A percentile compares a stretch with the other conserved stretches of the same genome.
These are phyloP conservation scores for Cystobasidium tubakii DNA, from an alignment of 768 basidiomycete genomes.

Conservation along the genomic window DNA sequence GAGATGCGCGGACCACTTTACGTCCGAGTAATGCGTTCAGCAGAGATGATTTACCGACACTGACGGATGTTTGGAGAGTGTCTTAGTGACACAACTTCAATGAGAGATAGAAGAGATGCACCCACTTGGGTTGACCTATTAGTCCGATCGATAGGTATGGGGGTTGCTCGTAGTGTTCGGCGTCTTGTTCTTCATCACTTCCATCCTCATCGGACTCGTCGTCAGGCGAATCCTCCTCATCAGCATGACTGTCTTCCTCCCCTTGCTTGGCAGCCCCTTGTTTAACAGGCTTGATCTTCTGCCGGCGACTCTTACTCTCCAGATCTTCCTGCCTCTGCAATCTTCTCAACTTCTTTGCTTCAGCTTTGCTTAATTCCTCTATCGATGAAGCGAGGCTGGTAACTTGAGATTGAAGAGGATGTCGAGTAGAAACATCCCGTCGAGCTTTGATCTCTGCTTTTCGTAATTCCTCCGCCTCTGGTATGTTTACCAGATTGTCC, in stretches of 20 bases:
- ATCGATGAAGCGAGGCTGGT: neutral
- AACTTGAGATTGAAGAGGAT: neutral
- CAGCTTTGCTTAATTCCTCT: conserved; percentile 24
- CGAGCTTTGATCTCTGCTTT: neutral
- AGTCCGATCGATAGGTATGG: conserved; percentile 47
- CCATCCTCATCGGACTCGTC: conserved; percentile 40
- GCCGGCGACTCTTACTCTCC: conserved; percentile 47
- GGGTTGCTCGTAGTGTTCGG: neutral
- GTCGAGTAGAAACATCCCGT: neutral
- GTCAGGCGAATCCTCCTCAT: neutral
- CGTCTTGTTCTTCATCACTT: conserved; percentile 39
- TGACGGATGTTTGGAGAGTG: conserved; percentile 48
- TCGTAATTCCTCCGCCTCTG: conserved; percentile 49
- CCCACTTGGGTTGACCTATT: conserved; percentile 42
- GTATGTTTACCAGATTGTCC: conserved; percentile 46
- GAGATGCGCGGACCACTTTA: conserved; percentile 70
- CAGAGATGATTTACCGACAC: conserved; percentile 88
- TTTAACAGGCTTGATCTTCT: conserved; percentile 28
- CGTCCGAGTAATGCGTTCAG: conserved; percentile 83
- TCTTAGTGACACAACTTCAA: neutral
- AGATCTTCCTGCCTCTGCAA: conserved; percentile 25
- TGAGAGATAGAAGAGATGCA: neutral
- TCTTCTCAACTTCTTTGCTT: conserved; percentile 45
- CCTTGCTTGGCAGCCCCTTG: neutral
- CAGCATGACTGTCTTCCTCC: conserved; percentile 8